Conservation (phyloP, 306 rosid genomes). For the Psophocarpus tetragonolobus region DNA sequence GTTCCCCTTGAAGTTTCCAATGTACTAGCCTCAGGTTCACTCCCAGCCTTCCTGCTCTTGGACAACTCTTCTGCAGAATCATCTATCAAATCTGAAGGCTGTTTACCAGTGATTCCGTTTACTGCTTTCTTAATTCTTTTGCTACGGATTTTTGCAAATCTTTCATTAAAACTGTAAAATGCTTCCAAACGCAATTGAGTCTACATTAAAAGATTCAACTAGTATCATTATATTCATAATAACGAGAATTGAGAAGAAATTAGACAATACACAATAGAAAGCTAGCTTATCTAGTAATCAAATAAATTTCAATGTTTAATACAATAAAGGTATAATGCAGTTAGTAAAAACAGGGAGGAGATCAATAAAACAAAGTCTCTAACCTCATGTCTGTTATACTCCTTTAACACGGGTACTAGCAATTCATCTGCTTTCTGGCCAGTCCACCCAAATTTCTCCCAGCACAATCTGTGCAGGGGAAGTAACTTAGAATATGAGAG, state of each 20-base stretch:
- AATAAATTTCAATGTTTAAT: neutral
- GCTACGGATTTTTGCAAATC: slow-evolving; percentile 92
- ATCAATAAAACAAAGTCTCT: slow-evolving; percentile 22
- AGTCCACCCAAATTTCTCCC: slow-evolving; percentile 95
- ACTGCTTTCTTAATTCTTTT: slow-evolving; percentile 90
- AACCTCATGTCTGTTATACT: slow-evolving; percentile 85
- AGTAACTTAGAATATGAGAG: slow-evolving; percentile 22
- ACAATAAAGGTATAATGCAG: neutral
- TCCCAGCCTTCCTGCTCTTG: slow-evolving; percentile 35
- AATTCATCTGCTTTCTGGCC: slow-evolving; percentile 86
- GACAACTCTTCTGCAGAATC: slow-evolving; percentile 44
- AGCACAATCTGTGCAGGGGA: slow-evolving; percentile 70
- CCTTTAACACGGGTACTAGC: slow-evolving; percentile 81
- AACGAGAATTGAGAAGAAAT: neutral
- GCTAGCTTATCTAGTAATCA: slow-evolving; percentile 15
- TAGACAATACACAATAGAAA: slow-evolving; percentile 25
- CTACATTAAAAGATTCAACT: slow-evolving; percentile 47
- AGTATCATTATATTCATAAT: slow-evolving; percentile 34
- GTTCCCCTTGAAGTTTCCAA: slow-evolving; percentile 41
- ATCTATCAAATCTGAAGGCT: slow-evolving; percentile 47
- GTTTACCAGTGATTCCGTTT: slow-evolving; percentile 74
- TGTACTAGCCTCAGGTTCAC: slow-evolving; percentile 41
- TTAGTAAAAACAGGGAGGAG: neutral
- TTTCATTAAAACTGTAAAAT: slow-evolving; percentile 85
- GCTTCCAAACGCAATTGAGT: slow-evolving; percentile 94